phyloP scores from a whole-genome alignment of 1,284 basidiomycete genomes.

The Fomitopsis schrenkii region DNA sequence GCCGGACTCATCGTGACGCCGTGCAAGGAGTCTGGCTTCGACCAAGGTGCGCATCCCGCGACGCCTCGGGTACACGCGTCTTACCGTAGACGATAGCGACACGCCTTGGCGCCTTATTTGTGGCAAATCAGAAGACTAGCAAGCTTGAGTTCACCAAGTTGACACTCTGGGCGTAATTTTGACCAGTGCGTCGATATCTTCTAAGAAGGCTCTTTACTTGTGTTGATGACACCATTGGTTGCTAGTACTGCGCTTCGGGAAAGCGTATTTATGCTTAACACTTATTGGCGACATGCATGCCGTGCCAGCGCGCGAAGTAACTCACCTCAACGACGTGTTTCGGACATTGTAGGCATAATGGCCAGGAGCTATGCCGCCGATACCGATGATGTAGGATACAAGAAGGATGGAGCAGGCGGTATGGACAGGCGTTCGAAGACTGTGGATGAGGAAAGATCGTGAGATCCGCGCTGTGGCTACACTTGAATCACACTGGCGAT shows the following conservation, averaged over 20 bases:
- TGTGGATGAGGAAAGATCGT: too few relatives aligned
- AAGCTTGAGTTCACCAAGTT: slow-evolving; percentile 39
- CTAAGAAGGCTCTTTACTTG: not conserved
- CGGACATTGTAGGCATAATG: too few relatives aligned
- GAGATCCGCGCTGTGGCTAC: too few relatives aligned
- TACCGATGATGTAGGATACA: too few relatives aligned
- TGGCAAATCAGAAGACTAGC: slow-evolving; percentile 30
- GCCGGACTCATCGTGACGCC: slow-evolving; percentile 39
- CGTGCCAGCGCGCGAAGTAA: not conserved
- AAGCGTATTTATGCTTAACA: not conserved
- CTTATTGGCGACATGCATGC: not conserved
- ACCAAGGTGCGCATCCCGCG: slow-evolving; percentile 31
- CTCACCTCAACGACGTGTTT: too few relatives aligned
- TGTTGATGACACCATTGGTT: not conserved
- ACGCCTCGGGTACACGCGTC: not conserved
- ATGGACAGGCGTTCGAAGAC: too few relatives aligned
- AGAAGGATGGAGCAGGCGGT: too few relatives aligned
- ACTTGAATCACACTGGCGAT: too few relatives aligned
- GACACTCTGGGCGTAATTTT: slow-evolving; percentile 40
- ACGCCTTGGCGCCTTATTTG: slow-evolving; percentile 42
- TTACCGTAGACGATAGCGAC: slow-evolving; percentile 28
- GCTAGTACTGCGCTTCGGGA: not conserved
- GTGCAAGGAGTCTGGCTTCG: slow-evolving; percentile 32
- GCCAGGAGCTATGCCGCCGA: too few relatives aligned
- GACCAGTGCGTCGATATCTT: not conserved